A percentile compares a stretch with the other conserved stretches of the same genome.
These are phyloP conservation scores for Phialocephala sp. DNA, from an alignment of 2,329 filamentous ascomycete species.

Conservation along the genomic window DNA sequence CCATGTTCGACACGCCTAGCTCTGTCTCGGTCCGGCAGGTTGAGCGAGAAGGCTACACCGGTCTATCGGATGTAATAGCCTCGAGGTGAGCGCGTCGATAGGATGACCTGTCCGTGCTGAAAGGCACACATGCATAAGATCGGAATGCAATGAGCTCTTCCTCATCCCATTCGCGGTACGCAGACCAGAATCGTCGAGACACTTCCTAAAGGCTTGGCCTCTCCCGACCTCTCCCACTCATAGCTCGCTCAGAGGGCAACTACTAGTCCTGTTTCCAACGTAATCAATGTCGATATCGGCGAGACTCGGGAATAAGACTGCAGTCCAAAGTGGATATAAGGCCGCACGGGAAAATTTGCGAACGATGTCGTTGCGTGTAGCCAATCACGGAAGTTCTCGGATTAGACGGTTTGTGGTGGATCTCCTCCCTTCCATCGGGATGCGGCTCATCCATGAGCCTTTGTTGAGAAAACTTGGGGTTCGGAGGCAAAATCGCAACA, in stretches of 20 bases:
- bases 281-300: no score
- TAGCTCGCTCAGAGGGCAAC: no score
- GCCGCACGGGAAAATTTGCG: not conserved
- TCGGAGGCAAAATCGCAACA: not conserved
- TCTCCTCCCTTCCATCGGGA: not conserved
- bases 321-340: not conserved
- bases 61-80: not conserved
- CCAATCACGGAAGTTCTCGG: not conserved
- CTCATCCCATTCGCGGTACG: not conserved
- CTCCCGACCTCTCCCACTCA: not conserved
- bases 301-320: not conserved
- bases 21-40: not conserved
- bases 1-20: not conserved
- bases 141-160: not conserved
- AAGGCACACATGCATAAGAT: not conserved
- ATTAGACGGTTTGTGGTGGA: not conserved
- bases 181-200: not conserved
- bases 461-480: not conserved
- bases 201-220: not conserved
- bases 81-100: slow-evolving; percentile 4
- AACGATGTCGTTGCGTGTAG: not conserved
- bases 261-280: no score
- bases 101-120: not conserved
- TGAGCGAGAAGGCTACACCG: not conserved
- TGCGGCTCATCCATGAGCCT: not conserved